Percentiles rank a stretch among this genome's conserved stretches.
Conservation (phyloP, 2,329 filamentous ascomycete genomes). For the Ophiocordyceps australis region DNA sequence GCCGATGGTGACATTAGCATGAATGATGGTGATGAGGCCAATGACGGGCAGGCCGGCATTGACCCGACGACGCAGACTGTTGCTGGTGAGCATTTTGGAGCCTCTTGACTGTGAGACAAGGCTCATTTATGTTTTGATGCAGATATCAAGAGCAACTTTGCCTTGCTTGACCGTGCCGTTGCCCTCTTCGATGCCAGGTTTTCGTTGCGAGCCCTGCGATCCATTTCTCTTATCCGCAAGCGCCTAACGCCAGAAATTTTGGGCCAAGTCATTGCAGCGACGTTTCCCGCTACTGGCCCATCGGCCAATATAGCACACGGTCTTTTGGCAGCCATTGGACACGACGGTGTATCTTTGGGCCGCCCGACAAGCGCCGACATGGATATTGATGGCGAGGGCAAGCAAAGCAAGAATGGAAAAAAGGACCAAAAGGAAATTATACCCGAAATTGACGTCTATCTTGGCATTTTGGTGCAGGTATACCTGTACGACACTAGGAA, state of each 20-base stretch:
- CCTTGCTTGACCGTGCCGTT: constrained; percentile 79
- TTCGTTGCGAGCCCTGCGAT: constrained; percentile 80
- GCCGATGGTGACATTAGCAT: constrained; percentile 55
- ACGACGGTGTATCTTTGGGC: constrained; percentile 44
- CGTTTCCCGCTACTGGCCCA: constrained; percentile 44
- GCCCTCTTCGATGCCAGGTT: constrained; percentile 88
- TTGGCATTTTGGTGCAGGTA: constrained; percentile 74
- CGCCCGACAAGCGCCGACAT: constrained; percentile 43
- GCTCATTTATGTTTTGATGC: constrained; percentile 2
- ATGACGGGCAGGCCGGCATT: constrained; percentile 34
- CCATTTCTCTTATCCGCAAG: constrained; percentile 91
- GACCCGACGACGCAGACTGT: constrained; percentile 42
- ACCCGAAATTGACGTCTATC: constrained; percentile 76
- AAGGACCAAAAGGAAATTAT: constrained; percentile 59
- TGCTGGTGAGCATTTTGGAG: constrained; percentile 27
- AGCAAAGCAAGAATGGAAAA: constrained; percentile 38
- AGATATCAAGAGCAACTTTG: constrained; percentile 95
- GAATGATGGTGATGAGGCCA: constrained; percentile 40
- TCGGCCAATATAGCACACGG: constrained; percentile 50
- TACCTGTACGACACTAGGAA: constrained; percentile 75
- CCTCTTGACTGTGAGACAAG: background rate
- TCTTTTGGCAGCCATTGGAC: constrained; percentile 52
- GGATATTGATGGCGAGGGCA: constrained; percentile 51
- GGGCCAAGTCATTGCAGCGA: constrained; percentile 63
- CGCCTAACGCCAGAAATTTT: constrained; percentile 69